These are phyloP conservation scores for Claviceps sp. DNA, from an alignment of 2,329 filamentous ascomycete species.

Conservation along the genomic window DNA sequence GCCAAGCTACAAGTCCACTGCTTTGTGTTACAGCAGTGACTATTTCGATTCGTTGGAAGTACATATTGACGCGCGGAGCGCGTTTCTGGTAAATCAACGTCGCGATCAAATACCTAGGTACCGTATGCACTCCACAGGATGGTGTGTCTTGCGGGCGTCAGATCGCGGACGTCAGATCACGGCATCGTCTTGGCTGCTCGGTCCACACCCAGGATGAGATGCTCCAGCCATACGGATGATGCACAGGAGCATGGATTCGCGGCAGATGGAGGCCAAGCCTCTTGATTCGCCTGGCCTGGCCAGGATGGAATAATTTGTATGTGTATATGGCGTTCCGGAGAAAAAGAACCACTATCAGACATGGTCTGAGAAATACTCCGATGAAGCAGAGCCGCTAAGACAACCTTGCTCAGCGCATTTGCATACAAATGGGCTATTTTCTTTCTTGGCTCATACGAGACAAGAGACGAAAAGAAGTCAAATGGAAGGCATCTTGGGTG, in stretches of 20 bases:
- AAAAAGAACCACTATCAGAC: not conserved
- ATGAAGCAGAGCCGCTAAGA: not conserved
- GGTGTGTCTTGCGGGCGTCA: no score
- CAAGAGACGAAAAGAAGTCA: not conserved
- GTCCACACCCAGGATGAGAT: not conserved
- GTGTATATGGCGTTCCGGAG: constrained; percentile 2
- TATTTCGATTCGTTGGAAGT: no score
- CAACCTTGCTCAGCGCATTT: not conserved
- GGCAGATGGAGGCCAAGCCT: constrained; percentile 3
- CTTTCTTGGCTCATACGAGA: not conserved
- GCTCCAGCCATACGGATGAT: not conserved
- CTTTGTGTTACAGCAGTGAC: no score
- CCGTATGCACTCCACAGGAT: no score
- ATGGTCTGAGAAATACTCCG: not conserved
- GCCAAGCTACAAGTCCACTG: no score
- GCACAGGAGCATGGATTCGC: constrained; percentile 1
- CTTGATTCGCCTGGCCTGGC: not conserved
- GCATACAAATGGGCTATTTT: not conserved
- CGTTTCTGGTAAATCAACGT: no score
- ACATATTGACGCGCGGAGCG: no score
- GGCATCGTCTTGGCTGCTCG: not conserved
- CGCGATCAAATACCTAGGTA: no score
- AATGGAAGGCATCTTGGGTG: not conserved
- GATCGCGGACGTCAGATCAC: no score
- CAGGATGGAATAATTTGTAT: not conserved